Evolutionary conservation across 2,329 filamentous ascomycete genomes (phyloP), one percentile per base, ranked within the genome.

Genomic region (Fusarium sp.): DNA sequence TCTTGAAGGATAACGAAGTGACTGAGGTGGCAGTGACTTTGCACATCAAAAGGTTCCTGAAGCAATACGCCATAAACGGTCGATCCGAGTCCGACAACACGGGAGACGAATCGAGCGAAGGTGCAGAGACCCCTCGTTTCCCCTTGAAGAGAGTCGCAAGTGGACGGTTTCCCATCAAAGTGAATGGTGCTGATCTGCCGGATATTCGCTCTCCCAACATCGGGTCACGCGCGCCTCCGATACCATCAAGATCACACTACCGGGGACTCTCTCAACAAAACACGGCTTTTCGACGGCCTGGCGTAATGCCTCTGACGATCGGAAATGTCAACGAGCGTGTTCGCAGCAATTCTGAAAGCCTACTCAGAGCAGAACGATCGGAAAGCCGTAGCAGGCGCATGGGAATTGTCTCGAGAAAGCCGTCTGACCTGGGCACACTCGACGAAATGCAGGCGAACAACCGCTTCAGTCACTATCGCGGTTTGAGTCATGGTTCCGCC

Each of bases 191-290:
- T 44, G 92, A 95, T 52, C 78, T 88, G 4, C 78, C 84, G 32
- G 87, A 89, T 65, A 78, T 86, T 38, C 86, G 87, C 62, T 94
- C 90, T 4, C 91, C 90, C 13, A 87, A 82, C 33, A 76, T 85
- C 10, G 79, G 81, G 17, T 48, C 67, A 8, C 85, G 89, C 31
- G 83, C 90, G 25, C 92, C 93, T 3, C 90, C 91, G 1, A 91
- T 96, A 57, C 92, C 92, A 0, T 85, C 85, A 5, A 70, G 76
- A 37, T 95, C 92, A 4, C 93, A 97, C 73, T 92, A 91, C 66
- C 87, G 93, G 27, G 88, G 88, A 2, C 78, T 89, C 4, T 92
- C 89, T 3, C 87, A 90, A 65, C 87, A 91, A 61, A 90, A 83
- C 65, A 78, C 83, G 3, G 78, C 84, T 6, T 79, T 87, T 41